phyloP scores from a whole-genome alignment of 2,329 filamentous ascomycete species.

The Verticillium isaacii region DNA sequence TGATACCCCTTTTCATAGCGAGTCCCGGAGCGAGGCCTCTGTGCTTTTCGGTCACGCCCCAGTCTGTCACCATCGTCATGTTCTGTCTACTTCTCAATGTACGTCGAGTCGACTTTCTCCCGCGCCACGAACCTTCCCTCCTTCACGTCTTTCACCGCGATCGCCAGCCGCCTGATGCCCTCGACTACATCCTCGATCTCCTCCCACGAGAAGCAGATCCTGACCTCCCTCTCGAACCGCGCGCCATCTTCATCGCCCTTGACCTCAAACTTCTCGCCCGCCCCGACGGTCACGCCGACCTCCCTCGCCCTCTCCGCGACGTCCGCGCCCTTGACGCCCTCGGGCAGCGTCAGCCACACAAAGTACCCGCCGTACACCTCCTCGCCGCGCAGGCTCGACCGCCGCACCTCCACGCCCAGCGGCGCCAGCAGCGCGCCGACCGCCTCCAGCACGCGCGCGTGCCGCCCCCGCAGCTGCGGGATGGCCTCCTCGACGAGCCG shows the following conservation, averaged over 20 bases:
- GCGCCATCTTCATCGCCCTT: constrained; percentile 47
- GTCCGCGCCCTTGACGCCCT: constrained; percentile 41
- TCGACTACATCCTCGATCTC: constrained; percentile 60
- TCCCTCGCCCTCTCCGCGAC: constrained; percentile 53
- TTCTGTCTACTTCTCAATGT: background rate
- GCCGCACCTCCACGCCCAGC: constrained; percentile 47
- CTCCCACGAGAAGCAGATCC: constrained; percentile 72
- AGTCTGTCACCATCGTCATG: background rate
- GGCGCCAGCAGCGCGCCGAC: constrained; percentile 57
- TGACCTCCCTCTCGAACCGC: constrained; percentile 54
- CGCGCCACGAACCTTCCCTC: constrained; percentile 10
- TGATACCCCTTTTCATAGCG: constrained; percentile 2
- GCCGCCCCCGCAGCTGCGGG: constrained; percentile 41
- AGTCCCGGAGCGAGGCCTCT: too few species aligned
- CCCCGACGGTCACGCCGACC: constrained; percentile 62
- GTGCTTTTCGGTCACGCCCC: too few species aligned
- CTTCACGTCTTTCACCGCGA: constrained; percentile 31
- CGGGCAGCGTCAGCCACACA: constrained; percentile 68
- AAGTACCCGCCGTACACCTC: constrained; percentile 76
- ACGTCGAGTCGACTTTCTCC: background rate
- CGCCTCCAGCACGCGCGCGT: constrained; percentile 49
- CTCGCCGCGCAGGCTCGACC: constrained; percentile 24
- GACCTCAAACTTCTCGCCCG: constrained; percentile 67
- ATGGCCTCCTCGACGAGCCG: constrained; percentile 36
- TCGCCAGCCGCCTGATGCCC: constrained; percentile 59